Base-by-base conservation (phyloP, 306 rosid genomes). In the Nissolia schottii region DNA sequence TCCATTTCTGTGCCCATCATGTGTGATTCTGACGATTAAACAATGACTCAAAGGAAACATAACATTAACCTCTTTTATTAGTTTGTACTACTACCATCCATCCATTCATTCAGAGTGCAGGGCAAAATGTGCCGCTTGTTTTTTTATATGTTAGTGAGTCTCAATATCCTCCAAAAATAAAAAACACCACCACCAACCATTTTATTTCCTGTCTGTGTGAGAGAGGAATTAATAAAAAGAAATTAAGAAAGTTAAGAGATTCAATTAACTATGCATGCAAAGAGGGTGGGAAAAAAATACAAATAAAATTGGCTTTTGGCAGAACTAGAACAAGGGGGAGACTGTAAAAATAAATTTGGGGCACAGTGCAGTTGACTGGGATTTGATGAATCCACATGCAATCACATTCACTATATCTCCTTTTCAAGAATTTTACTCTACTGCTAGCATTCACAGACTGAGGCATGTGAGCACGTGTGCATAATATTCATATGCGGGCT, bases 401-500 rank as follows among this genome's bases (percentile, higher is more conserved):
- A 71, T 86, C 91, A 87, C 92, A 85, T 88, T 88, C 84, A 75
- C 65, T 61, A 14, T 57, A 51, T 67, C 77, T 83, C 72, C 81
- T 78, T 85, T 81, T 80, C 91, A 84, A 81, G 88, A 86, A 79
- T 74, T n/a, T 77, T 83, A 73, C 83, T 32, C 74, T 60, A 59
- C 83, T n/a, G n/a, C n/a, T 68, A 49, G 73, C 70, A 62, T 90
- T 85, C 84, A 82, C 90, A 86, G 82, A n/a, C n/a, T n/a, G n/a
- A 79, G 28, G 70, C 97, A 87, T 80, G 97, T 88, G 96, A 16
- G 90, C 97, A 93, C 96, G 97, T 90, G 95, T 93, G 92, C 87
- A 65, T 86, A 74, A 74, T 84, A 75, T 84, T 71, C 80, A 81
- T 82, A 69, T 82, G 89, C 92, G 80, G 82, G 73, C 81, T 86